A percentile compares a stretch with the other conserved stretches of the same genome.
phyloP scores from a whole-genome alignment of 2,329 filamentous ascomycete genomes.

The Scortechinia acanthostroma region DNA sequence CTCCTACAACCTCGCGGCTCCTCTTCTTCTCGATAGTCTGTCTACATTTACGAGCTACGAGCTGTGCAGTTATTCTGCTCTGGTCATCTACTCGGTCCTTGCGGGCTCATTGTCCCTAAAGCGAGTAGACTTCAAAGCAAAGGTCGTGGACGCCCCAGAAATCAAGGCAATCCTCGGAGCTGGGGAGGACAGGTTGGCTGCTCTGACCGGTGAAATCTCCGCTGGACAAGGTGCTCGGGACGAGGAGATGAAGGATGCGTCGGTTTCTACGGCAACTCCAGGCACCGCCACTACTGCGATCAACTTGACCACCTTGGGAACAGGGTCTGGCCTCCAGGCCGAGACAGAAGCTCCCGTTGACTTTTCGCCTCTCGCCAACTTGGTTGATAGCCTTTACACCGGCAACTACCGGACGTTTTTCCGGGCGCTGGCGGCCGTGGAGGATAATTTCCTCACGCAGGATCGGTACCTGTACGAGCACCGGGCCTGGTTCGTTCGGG shows the following conservation, averaged over 20 bases:
- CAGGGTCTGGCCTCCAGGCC: constrained; percentile 64
- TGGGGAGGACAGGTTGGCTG: constrained; percentile 78
- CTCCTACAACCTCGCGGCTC: constrained; percentile 81
- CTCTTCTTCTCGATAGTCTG: constrained; percentile 88
- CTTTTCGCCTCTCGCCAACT: constrained; percentile 77
- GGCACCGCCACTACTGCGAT: constrained; percentile 61
- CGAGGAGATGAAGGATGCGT: constrained; percentile 65
- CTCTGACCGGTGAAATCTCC: constrained; percentile 72
- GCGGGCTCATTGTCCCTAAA: constrained; percentile 91
- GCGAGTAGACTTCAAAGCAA: constrained; percentile 96
- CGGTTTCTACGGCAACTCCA: constrained; percentile 41
- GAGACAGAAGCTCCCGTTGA: constrained; percentile 71
- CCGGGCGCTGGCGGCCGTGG: constrained; percentile 77
- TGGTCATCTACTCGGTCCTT: constrained; percentile 92
- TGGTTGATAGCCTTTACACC: constrained; percentile 86
- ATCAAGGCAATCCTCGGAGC: constrained; percentile 94
- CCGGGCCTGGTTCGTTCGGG: constrained; percentile 91
- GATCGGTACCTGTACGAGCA: constrained; percentile 95
- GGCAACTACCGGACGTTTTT: constrained; percentile 95
- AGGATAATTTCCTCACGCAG: constrained; percentile 87
- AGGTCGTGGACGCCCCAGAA: constrained; percentile 95
- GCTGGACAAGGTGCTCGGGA: constrained; percentile 71
- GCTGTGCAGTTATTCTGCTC: constrained; percentile 88
- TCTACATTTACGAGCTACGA: constrained; percentile 99
- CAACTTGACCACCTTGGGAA: constrained; percentile 79